Percentiles rank a stretch among this genome's conserved stretches.
phyloP scores from a whole-genome alignment of 2,329 filamentous ascomycete genomes.

The Arthrinium puccinioides region DNA sequence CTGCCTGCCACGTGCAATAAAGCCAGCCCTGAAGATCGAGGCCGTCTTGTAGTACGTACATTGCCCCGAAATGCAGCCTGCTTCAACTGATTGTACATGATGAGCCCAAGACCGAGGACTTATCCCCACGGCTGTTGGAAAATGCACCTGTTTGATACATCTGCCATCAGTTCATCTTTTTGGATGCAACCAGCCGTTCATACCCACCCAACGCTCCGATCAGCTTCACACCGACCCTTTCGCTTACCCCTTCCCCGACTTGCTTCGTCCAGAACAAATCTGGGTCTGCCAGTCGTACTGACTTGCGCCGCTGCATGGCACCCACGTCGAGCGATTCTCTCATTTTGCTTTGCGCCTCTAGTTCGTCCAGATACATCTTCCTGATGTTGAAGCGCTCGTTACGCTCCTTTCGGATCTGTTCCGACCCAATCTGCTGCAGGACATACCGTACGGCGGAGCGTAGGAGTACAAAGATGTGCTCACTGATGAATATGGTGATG shows the following conservation, averaged over 20 bases:
- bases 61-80: too few species aligned
- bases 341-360: conserved; percentile 29
- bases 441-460: conserved; percentile 32
- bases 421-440: conserved; percentile 30
- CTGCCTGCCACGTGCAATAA: too few species aligned
- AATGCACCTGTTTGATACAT: too few species aligned
- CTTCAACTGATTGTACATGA: too few species aligned
- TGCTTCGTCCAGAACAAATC: conserved; percentile 35
- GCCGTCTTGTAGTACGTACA: too few species aligned
- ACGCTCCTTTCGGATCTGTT: conserved; percentile 32
- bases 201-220: conserved; percentile 20
- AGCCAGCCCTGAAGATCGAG: too few species aligned
- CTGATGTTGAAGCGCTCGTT: conserved; percentile 29
- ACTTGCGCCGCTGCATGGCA: conserved; percentile 28
- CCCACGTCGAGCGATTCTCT: conserved; percentile 24
- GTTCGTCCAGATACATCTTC: conserved; percentile 28
- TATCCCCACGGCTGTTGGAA: too few species aligned
- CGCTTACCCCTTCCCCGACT: conserved; percentile 29
- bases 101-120: too few species aligned
- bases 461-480: conserved; percentile 62
- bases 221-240: conserved; percentile 23
- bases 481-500: conserved; percentile 63
- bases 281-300: conserved; percentile 15
- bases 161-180: background rate
- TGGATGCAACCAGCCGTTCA: background rate